Conservation (phyloP, 495 filamentous ascomycete genomes). For the Chaetomium fimeti region DNA sequence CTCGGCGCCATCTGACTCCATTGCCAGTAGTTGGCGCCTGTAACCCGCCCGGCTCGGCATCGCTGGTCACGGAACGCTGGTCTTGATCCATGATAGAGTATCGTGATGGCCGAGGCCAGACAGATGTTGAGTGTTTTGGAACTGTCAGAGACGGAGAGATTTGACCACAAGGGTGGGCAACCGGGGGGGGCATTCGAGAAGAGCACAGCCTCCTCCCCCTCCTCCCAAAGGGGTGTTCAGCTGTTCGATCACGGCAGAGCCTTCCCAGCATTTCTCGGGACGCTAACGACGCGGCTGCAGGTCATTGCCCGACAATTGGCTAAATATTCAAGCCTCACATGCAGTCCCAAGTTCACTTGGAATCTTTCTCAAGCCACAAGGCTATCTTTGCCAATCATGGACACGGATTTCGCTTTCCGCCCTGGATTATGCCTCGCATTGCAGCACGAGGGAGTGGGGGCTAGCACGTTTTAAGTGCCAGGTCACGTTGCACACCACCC, state of each 20-base stretch:
- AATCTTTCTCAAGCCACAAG: not conserved
- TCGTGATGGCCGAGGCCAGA: not conserved
- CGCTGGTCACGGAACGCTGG: conserved; percentile 9
- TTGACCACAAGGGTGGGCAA: not conserved
- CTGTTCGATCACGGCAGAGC: not conserved
- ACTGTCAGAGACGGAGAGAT: not conserved
- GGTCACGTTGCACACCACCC: not conserved
- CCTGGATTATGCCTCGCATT: not conserved
- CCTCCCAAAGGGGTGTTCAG: not conserved
- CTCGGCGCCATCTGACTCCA: conserved; percentile 15
- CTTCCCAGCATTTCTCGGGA: not conserved
- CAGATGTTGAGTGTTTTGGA: too few species aligned
- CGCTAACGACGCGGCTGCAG: not conserved
- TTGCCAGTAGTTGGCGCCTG: not conserved
- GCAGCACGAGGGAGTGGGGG: not conserved
- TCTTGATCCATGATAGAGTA: not conserved
- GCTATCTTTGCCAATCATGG: not conserved
- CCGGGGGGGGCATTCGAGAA: not conserved
- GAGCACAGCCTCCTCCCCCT: not conserved
- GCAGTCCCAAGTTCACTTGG: not conserved
- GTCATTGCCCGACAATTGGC: not conserved
- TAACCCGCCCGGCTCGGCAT: not conserved
- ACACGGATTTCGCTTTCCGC: not conserved
- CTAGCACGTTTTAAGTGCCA: not conserved
- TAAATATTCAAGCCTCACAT: not conserved